Base-by-base conservation (phyloP, 768 basidiomycete species). In the Mycena filopes region DNA sequence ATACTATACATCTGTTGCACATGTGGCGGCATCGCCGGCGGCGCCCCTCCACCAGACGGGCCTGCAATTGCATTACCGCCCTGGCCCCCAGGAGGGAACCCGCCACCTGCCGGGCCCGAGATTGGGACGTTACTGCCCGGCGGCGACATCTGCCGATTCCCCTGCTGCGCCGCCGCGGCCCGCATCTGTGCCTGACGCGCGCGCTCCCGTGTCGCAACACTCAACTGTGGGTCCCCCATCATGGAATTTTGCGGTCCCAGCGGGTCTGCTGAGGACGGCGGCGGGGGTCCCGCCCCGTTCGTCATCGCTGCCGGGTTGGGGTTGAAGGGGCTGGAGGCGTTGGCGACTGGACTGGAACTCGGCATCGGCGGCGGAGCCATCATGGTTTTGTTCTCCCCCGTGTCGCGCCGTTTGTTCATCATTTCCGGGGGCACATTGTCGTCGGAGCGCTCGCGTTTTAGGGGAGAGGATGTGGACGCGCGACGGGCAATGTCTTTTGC, bases 381-480 rank as follows among this genome's bases (percentile, higher is more conserved):
- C 69, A 81, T 78, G 64, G 76, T 73, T 70, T 87, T 89, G 43
- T 77, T 78, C 66, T 92, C 91, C 36, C 92, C 92, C 1, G 87
- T 87, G 70, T 93, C 89, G 21, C 88, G 83, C 20, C 92, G 84
- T 74, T 93, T 93, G 74, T 83, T 85, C 42, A 79, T 78, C 25
- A 83, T 4, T 72, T 64, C 50, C 65, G 38, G 67, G 56, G 33
- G 57, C 15, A 26, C 60, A 41, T 90, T 62, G 46, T 90, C 89
- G 16, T 88, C 88, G 3, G 84, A 75, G 41, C 90, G 81, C 46
- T 87, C 87, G 57, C 91, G 88, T 72, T 92, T 92, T 36, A 89
- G 66, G 36, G 64, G 60, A 20, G 71, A 69, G 43, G 71, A 42
- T 29, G 66, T 42, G 25, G 74, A 48, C 36, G 67, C 63, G 59